These are phyloP conservation scores for Globisporangium cederbergense DNA, from an alignment of 352 stramenopile genomes.

Conservation along the genomic window DNA sequence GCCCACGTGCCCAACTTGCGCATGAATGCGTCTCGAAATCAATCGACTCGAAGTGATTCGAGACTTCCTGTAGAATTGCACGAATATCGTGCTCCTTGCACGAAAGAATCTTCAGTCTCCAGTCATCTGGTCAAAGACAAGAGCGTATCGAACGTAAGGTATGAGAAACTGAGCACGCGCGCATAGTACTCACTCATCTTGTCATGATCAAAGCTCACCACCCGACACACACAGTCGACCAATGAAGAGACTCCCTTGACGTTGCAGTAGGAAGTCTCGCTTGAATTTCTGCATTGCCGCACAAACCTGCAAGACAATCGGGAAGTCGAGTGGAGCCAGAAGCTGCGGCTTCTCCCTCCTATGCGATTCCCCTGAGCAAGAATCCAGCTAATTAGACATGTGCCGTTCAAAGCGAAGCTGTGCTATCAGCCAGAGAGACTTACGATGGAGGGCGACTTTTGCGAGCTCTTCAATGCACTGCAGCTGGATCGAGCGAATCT, in stretches of 20 bases:
- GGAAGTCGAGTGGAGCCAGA: constrained; percentile 20
- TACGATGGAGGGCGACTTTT: constrained; percentile 38
- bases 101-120: constrained; percentile 26
- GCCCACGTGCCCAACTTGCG: constrained; percentile 27
- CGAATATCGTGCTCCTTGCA: constrained; percentile 23
- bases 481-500: constrained; percentile 34
- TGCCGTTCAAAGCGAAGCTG: not conserved
- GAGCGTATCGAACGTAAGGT: not conserved
- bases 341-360: constrained; percentile 17
- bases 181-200: not conserved
- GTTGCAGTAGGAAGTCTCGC: constrained; percentile 36
- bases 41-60: constrained; percentile 8
- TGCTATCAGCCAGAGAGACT: too few species aligned
- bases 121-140: constrained; percentile 22
- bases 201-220: constrained; percentile 15
- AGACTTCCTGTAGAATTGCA: constrained; percentile 20
- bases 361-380: not conserved
- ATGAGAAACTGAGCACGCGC: not conserved
- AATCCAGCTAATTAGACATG: not conserved
- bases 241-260: constrained; percentile 36
- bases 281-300: constrained; percentile 52
- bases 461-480: constrained; percentile 37
- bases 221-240: constrained; percentile 34
- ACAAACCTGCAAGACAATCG: constrained; percentile 25
- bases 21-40: constrained; percentile 14